phyloP scores from a whole-genome alignment of 768 basidiomycete genomes.

The Boletus eberwhitei region DNA sequence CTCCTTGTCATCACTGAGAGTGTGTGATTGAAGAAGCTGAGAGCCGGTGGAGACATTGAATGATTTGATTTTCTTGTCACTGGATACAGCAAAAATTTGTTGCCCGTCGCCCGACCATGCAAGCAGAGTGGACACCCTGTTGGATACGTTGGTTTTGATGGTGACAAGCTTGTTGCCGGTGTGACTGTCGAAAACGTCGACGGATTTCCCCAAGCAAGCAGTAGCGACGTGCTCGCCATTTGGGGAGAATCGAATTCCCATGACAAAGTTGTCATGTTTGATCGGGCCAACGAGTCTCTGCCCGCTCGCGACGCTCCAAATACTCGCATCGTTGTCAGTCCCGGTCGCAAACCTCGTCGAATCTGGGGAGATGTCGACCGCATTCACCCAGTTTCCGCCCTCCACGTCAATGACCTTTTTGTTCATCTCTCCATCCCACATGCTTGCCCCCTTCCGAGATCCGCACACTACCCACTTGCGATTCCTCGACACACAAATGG shows the following conservation, averaged over 20 bases:
- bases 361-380: background rate
- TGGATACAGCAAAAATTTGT: too few species aligned
- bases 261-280: background rate
- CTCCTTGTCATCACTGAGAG: too few species aligned
- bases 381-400: rapidly evolving
- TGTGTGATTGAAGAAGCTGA: too few species aligned
- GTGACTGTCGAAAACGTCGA: too few species aligned
- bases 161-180: too few species aligned
- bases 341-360: background rate
- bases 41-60: too few species aligned
- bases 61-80: too few species aligned
- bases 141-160: too few species aligned
- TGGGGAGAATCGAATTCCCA: background rate
- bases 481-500: background rate
- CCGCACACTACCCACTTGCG: background rate
- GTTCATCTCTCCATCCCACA: background rate
- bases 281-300: background rate
- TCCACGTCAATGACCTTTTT: background rate
- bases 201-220: too few species aligned
- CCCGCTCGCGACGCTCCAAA: background rate
- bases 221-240: background rate
- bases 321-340: background rate
- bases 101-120: too few species aligned
- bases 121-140: too few species aligned
- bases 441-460: background rate